Evolutionary conservation across 495 filamentous ascomycete species (phyloP).

Genomic region (Aspergillus coremiiformis): DNA sequence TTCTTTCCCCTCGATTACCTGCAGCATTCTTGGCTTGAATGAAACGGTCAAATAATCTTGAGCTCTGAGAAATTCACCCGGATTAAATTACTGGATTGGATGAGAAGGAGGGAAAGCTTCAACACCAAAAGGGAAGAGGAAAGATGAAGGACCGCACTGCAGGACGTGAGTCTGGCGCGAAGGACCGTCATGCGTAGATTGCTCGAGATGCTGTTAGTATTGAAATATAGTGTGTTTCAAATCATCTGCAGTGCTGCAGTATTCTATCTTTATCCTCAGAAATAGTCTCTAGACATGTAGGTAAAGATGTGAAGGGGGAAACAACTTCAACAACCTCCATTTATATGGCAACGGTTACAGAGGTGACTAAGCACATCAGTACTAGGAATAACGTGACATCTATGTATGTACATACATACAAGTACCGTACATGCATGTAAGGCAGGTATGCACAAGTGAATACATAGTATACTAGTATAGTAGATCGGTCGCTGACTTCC

Average conservation of each 20-base stretch:
- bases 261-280: neutral
- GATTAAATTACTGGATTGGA: constrained; percentile 3
- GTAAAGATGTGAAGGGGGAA: neutral
- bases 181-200: neutral
- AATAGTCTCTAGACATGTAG: neutral
- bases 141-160: neutral
- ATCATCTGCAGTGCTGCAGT: neutral
- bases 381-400: too few relatives aligned
- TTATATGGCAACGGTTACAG: too few relatives aligned
- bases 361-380: neutral
- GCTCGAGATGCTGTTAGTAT: neutral
- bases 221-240: constrained; percentile 1
- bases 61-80: neutral
- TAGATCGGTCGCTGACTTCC: too few relatives aligned
- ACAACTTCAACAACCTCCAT: too few relatives aligned
- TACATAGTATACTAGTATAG: too few relatives aligned
- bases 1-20: constrained; percentile 8
- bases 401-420: too few relatives aligned
- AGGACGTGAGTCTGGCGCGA: neutral
- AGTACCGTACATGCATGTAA: too few relatives aligned
- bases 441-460: too few relatives aligned
- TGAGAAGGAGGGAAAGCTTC: neutral
- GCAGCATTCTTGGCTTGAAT: constrained; percentile 9
- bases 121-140: neutral
- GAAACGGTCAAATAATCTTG: constrained; percentile 10